Evolutionary conservation across 2,329 filamentous ascomycete genomes (phyloP), one percentile per base, ranked within the genome.

Genomic region (Phialocephala subalpina): DNA sequence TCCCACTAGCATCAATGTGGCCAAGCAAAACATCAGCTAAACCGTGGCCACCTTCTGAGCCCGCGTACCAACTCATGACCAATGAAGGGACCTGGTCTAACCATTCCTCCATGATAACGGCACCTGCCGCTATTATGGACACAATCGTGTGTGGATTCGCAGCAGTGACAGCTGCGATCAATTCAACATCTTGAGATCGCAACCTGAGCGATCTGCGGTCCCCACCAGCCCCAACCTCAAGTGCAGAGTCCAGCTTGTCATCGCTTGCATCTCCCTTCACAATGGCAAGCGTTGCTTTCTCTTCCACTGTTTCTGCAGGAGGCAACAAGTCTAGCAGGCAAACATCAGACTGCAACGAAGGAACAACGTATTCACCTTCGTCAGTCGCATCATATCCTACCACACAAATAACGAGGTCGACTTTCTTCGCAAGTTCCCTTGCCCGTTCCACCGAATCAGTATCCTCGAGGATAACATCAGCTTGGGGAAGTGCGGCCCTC

Each of bases 21-120:
- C 64, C 64, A 56, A 64, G n/a, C 16, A 67, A 35, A 56, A 67
- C 64, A 27, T 67, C 61, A 33, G 64, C 61, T n/a, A 67, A 56
- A 36, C 20, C 64, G 25, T 60, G 25, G 29, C 64, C 64, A 22
- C 64, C 64, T 57, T 67, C 64, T 33, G 36, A 55, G 36, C 64
- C 64, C 7, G 45, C 29, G 33, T 67, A 67, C 64, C 64, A 67
- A 49, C 61, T 64, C 55, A 63, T 60, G 35, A 64, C 25, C 64
- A 38, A 38, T 14, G 35, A 7, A 38, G 35, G 35, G 35, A 38
- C 35, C 14, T 38, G 7, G 35, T 38, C 35, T 38, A 38, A 7
- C 35, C 35, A 38, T 14, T 38, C 35, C 14, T 38, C 35, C 35
- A 38, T 38, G 35, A 38, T 38, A 38, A 38, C 35, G 35, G 35